These are phyloP conservation scores for Crotalaria pallida DNA, from an alignment of 306 rosid species.

Conservation along the genomic window DNA sequence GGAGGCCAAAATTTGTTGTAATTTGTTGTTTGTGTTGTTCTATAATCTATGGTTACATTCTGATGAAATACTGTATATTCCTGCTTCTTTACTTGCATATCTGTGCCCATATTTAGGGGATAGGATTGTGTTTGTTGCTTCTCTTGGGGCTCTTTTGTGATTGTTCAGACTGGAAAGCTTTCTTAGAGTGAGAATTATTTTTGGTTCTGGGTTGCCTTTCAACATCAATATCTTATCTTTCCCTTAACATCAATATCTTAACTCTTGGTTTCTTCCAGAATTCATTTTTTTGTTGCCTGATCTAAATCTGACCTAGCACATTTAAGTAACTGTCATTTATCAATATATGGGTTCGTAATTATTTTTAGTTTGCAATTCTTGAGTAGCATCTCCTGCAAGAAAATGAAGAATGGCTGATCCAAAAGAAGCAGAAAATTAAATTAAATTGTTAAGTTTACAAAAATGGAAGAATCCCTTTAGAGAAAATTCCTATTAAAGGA, in stretches of 20 bases:
- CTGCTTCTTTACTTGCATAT: not conserved
- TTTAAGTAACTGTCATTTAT: not conserved
- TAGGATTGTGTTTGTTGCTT: not conserved
- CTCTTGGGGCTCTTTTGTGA: not conserved
- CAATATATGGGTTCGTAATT: not conserved
- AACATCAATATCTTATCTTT: not conserved
- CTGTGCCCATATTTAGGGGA: not conserved
- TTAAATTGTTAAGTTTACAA: not conserved
- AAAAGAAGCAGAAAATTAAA: not conserved
- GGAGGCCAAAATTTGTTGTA: not conserved
- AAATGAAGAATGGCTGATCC: not conserved
- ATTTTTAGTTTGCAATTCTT: not conserved
- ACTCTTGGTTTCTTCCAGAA: not conserved
- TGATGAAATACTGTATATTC: not conserved
- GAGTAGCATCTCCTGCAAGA: not conserved
- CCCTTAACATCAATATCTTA: not conserved
- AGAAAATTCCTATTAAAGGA: not conserved
- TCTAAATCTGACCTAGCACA: not conserved
- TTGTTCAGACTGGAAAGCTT: not conserved
- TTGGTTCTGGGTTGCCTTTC: not conserved
- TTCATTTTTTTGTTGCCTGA: not conserved
- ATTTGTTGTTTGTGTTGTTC: not conserved
- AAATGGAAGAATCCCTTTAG: not conserved
- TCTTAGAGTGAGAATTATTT: not conserved
- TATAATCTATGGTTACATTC: not conserved